Evolutionary conservation across 2,329 filamentous ascomycete genomes (phyloP).

Genomic region (Claviceps purpurea): DNA sequence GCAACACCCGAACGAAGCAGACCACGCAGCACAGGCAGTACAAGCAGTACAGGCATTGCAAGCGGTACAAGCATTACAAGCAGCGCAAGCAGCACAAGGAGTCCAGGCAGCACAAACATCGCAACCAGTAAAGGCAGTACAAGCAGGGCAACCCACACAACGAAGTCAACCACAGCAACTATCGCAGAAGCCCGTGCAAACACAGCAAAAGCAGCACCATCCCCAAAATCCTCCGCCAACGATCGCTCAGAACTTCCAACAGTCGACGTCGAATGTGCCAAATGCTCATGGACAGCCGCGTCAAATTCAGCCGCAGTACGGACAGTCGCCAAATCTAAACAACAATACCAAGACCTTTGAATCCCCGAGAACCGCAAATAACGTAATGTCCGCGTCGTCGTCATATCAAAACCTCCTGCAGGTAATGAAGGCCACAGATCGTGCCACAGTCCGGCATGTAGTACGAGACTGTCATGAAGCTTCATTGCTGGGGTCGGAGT

Average conservation of each 20-base stretch:
- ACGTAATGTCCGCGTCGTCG: neutral
- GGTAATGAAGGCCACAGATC: constrained; percentile 25
- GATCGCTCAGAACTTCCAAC: neutral
- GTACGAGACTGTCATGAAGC: constrained; percentile 39
- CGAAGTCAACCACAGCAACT: neutral
- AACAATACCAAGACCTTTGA: neutral
- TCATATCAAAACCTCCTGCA: constrained; percentile 8
- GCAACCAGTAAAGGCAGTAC: neutral
- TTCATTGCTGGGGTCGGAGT: constrained; percentile 35
- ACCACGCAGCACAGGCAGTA: neutral
- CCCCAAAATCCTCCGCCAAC: neutral
- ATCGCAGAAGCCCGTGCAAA: neutral
- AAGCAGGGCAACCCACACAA: neutral
- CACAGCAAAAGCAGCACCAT: neutral
- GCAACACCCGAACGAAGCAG: neutral
- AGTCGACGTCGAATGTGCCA: neutral
- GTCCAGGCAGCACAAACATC: neutral
- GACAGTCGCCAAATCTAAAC: neutral
- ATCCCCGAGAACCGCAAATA: neutral
- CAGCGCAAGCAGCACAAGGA: neutral
- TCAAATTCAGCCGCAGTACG: neutral
- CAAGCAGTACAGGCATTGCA: neutral
- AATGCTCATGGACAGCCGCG: neutral
- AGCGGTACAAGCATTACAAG: neutral
- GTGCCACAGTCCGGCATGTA: constrained; percentile 32